Evolutionary conservation across 140 eudicot species (phyloP), one percentile per base, ranked within the genome.

Genomic region (Erigeron philadelphicus): DNA sequence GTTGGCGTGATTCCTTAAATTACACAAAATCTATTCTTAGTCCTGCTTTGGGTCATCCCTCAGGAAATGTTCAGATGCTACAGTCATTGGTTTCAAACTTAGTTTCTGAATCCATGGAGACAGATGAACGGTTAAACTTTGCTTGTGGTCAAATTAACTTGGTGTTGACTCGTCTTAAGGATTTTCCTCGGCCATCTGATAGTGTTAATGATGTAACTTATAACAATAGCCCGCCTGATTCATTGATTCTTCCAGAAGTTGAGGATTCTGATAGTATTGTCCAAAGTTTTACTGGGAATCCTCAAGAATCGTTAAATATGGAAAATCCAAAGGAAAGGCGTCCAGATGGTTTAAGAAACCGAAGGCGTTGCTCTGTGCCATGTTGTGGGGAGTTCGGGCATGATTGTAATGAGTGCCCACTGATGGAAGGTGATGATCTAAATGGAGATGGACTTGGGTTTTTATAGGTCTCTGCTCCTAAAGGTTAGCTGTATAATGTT

Each of bases 241-340:
- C 89, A 3, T 49, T 90, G 61, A 72, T 90, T 18, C 79, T 84
- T 72, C 92, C 92, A 0, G 95, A 87, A 71, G 95, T 84, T 23
- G 97, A 84, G 77, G 96, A 90, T 83, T 81, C 97, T 48, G 92
- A 89, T 70, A 62, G 85, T 53, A 87, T 86, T 61, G 84, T 79
- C 64, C 95, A 82, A 43, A 82, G 88, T 61, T 89, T 82, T 74
- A 68, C 74, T 48, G 78, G 78, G 48, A 76, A 72, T 76, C 80
- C 77, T 57, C 83, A 81, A 61, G 95, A 79, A 9, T 68, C 84
- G 21, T 72, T 83, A 35, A 64, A 67, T 38, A 52, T 83, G 5
- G 83, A 71, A 43, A 86, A 82, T 85, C 72, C 81, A 83, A 84
- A 81, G 64, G 95, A 84, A 70, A 79, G 87, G 74, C 72, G 81